Percentiles rank a stretch among this genome's conserved stretches.
Evolutionary conservation across 140 eudicot species (phyloP).

Genomic region (Cichorium intybus): DNA sequence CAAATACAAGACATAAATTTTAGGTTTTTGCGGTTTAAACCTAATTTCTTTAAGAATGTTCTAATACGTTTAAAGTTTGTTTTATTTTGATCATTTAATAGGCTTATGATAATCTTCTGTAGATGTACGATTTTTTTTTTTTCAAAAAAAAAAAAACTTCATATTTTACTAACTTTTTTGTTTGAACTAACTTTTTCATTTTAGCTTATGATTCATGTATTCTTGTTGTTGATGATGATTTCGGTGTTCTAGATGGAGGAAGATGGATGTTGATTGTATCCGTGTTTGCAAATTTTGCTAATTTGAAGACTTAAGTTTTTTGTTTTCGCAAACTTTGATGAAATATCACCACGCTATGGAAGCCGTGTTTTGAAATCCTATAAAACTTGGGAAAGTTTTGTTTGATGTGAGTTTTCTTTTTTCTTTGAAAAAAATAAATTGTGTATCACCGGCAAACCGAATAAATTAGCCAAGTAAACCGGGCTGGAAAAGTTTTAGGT

Average conservation of each 20-base stretch:
- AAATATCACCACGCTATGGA: background rate
- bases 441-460: background rate
- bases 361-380: background rate
- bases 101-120: too few species aligned
- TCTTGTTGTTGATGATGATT: too few species aligned
- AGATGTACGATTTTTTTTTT: too few species aligned
- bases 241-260: too few species aligned
- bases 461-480: background rate
- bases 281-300: background rate
- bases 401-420: background rate
- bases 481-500: background rate
- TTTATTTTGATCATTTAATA: too few species aligned
- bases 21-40: too few species aligned
- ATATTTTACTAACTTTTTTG: too few species aligned
- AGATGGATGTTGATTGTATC: background rate
- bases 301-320: background rate
- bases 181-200: background rate
- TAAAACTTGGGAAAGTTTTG: background rate
- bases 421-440: too few species aligned
- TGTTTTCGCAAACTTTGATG: background rate
- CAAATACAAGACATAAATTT: too few species aligned
- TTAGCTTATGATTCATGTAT: background rate
- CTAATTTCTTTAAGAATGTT: too few species aligned
- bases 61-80: too few species aligned
- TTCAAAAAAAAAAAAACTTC: background rate